Evolutionary conservation across 805 yeast genomes (phyloP), one percentile per base, ranked within the genome.

Genomic region (Saturnispora gosingensis): DNA sequence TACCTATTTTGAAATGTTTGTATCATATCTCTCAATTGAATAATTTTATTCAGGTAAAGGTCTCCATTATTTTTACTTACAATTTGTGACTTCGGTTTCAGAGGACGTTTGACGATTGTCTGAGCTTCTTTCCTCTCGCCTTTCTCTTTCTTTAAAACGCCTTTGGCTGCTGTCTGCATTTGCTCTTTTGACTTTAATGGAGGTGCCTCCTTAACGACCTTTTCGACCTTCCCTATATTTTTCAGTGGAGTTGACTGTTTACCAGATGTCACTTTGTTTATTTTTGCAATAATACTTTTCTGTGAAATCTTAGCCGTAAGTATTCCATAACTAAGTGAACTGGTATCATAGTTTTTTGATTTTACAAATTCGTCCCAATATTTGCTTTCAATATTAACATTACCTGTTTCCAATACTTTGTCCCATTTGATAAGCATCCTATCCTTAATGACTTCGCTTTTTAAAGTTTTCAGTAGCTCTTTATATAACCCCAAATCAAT

Each of bases 1-100:
- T 47, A 47, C 13, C 45, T 22, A 20, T 39, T 28, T 47, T 47
- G 44, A 22, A 47, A 47, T 15, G 34, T 39, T 22, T 39, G 27
- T 8, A 40, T 36, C 45, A 47, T 47, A 13, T 38, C 49, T 24
- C 35, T 13, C 16, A 46, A 39, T 36, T 46, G n/a, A 8, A 20
- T 27, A 10, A 46, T 25, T 18, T 25, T 8, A 5, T 27, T 28
- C 7, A 25, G n/a, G 16, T 35, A 38, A 32, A 24, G 6, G 3
- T 46, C 18, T 36, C 35, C 13, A n/a, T 27, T 43, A 5, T 16
- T 27, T 27, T 44, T 44, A 44, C 15, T 22, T 11, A 13, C 13
- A 22, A 9, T 8, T 7, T 22, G n/a, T 40, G 30, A 24, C 25
- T 8, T 40, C 7, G 44, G 30, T 40, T 22, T 40, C 22, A 25